These are phyloP conservation scores for Cladophialophora psammophila DNA, from an alignment of 2,329 filamentous ascomycete genomes.

Conservation along the genomic window DNA sequence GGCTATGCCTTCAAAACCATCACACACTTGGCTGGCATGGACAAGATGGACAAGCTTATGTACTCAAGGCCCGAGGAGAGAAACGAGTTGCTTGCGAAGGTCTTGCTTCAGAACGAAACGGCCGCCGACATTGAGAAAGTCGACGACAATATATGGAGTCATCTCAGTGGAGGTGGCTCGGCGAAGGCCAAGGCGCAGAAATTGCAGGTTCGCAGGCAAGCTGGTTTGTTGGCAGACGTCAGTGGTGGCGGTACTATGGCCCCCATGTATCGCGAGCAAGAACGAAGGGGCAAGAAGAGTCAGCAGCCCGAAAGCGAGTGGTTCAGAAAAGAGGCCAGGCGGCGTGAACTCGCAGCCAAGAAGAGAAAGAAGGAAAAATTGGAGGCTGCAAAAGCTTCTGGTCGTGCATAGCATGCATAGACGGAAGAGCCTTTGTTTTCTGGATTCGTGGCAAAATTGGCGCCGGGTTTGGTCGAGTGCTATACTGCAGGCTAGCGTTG, in stretches of 20 bases:
- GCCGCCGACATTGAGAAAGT: slow-evolving; percentile 75
- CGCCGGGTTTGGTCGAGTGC: background rate
- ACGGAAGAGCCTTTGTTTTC: background rate
- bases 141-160: slow-evolving; percentile 70
- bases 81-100: slow-evolving; percentile 84
- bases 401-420: slow-evolving; percentile 18
- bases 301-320: slow-evolving; percentile 64
- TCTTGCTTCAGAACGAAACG: slow-evolving; percentile 85
- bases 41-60: slow-evolving; percentile 78
- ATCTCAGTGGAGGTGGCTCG: slow-evolving; percentile 53
- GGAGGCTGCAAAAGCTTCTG: slow-evolving; percentile 32
- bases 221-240: slow-evolving; percentile 82
- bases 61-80: slow-evolving; percentile 82
- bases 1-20: slow-evolving; percentile 99
- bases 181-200: slow-evolving; percentile 29
- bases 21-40: slow-evolving; percentile 90
- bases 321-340: slow-evolving; percentile 71
- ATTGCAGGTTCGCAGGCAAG: slow-evolving; percentile 71
- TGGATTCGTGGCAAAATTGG: background rate
- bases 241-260: slow-evolving; percentile 96
- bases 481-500: background rate
- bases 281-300: slow-evolving; percentile 73
- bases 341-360: slow-evolving; percentile 65
- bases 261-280: slow-evolving; percentile 76
- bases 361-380: slow-evolving; percentile 47